phyloP scores from a whole-genome alignment of 2,329 filamentous ascomycete species.

The Ophioceras dolichostomum region DNA sequence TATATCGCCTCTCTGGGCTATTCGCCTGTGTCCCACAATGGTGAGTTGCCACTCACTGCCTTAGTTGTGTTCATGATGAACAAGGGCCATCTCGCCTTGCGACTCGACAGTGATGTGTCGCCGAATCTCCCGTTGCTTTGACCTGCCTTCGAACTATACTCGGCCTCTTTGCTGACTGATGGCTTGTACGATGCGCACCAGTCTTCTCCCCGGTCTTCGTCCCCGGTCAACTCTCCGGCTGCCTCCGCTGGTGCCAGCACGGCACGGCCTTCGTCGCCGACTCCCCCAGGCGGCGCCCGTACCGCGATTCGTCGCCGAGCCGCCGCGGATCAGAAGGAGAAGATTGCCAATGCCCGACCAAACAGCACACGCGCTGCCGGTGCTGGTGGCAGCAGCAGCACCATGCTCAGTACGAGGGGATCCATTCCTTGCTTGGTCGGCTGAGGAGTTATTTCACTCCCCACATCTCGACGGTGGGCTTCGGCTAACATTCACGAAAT shows the following conservation, averaged over 20 bases:
- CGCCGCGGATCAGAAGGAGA: slow-evolving; percentile 94
- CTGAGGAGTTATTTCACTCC: no score
- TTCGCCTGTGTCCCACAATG: no score
- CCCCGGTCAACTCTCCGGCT: slow-evolving; percentile 43
- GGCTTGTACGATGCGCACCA: no score
- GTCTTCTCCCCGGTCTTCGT: slow-evolving; percentile 49
- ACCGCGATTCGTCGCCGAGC: slow-evolving; percentile 92
- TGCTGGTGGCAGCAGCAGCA: slow-evolving; percentile 91
- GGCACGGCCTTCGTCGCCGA: slow-evolving; percentile 72
- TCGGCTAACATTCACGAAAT: no score
- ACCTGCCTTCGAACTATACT: neutral
- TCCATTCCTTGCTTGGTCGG: no score
- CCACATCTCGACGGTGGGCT: no score
- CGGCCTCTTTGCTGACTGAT: slow-evolving; percentile 10
- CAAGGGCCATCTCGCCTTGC: no score
- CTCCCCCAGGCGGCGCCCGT: slow-evolving; percentile 84
- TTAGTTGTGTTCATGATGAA: no score
- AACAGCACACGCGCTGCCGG: slow-evolving; percentile 88
- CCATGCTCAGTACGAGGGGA: slow-evolving; percentile 76
- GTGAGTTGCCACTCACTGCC: no score
- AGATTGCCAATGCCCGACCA: slow-evolving; percentile 85
- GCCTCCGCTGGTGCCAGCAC: slow-evolving; percentile 56
- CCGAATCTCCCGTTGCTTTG: neutral
- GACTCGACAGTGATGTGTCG: neutral
- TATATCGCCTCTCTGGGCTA: no score